Base-by-base conservation (phyloP, 176 grass and related monocot genomes). In the Neostapfia colusana region DNA sequence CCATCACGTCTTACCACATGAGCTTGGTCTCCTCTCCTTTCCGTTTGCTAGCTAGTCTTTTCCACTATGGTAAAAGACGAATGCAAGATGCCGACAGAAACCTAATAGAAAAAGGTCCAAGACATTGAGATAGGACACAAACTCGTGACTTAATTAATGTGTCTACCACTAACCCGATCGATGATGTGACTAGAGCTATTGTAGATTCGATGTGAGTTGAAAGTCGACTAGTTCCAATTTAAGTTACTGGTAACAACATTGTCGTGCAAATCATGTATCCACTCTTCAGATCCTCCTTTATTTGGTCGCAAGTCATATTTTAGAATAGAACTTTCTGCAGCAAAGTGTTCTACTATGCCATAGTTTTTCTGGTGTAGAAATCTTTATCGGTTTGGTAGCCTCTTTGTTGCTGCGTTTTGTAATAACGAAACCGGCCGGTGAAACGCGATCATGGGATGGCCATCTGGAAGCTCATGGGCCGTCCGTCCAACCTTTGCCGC, bases 61-160 rank as follows among this genome's bases (percentile, higher is more conserved):
- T 67, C 50, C 69, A 49, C 10, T 28, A 49, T 5, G 46, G 64
- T 45, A 67, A 73, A 87, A 87, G 60, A 35, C 1, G 13, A 72
- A 42, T 16, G n/a, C 50, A 43, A 12, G 50, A 87, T 25, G 59
- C 45, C 31, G 74, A 83, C 42, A 60, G 60, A 78, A 83, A 79
- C 85, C 79, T 67, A 78, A 54, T 54, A 21, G 21, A 80, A 50
- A 70, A 77, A 66, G 66, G 31, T 5, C 40, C 10, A n/a, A 41
- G 23, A 77, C 56, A n/a, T 26, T 40, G 17, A 82, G 53, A 31
- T 83, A 78, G 0, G 46, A 65, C 40, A 51, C 85, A 73, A 50
- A 58, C 5, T 10, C 79, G 66, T 10, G 48, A 0, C 27, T 24
- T 72, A 65, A 66, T 46, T 23, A n/a, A n/a, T n/a, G n/a, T 65